Evolutionary conservation across 768 basidiomycete genomes (phyloP).

Genomic region (Leccinum rimulosum): DNA sequence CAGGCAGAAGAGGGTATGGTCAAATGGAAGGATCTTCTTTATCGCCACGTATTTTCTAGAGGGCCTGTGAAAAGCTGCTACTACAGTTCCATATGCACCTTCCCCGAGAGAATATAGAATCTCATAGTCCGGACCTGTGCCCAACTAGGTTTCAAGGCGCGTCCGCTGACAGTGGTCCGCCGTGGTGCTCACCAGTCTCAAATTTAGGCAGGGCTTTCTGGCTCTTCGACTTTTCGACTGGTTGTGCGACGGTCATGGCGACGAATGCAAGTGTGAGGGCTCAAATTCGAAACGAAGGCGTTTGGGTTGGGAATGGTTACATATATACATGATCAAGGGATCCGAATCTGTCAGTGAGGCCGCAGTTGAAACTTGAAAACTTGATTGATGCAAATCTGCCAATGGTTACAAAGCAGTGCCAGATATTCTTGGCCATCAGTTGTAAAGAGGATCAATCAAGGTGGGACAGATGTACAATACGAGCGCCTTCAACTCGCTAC

Average conservation of each 20-base stretch:
- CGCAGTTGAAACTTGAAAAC: neutral
- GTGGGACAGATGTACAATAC: slow-evolving; percentile 4
- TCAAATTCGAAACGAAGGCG: neutral
- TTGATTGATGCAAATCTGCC: slow-evolving; percentile 14
- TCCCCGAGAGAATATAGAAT: slow-evolving; percentile 75
- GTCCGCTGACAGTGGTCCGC: neutral
- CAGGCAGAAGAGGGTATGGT: slow-evolving; percentile 89
- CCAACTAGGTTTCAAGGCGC: slow-evolving; percentile 4
- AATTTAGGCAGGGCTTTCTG: slow-evolving; percentile 71
- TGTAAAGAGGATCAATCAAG: slow-evolving; percentile 1
- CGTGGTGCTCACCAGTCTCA: slow-evolving; percentile 52
- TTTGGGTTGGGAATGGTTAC: neutral
- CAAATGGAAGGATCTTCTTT: slow-evolving; percentile 94
- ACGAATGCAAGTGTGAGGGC: neutral
- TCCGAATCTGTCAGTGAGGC: neutral
- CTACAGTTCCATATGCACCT: slow-evolving; percentile 90
- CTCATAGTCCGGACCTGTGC: slow-evolving; percentile 67
- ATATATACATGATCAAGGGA: neutral
- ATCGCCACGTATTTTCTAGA: slow-evolving; percentile 86
- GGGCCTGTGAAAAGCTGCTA: slow-evolving; percentile 81
- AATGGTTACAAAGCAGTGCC: slow-evolving; percentile 8
- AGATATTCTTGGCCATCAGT: slow-evolving; percentile 4
- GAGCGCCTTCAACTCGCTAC: neutral
- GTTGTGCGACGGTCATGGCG: slow-evolving; percentile 8
- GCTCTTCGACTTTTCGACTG: slow-evolving; percentile 37